phyloP scores from a whole-genome alignment of 768 basidiomycete species.

The Hericium erinaceus region DNA sequence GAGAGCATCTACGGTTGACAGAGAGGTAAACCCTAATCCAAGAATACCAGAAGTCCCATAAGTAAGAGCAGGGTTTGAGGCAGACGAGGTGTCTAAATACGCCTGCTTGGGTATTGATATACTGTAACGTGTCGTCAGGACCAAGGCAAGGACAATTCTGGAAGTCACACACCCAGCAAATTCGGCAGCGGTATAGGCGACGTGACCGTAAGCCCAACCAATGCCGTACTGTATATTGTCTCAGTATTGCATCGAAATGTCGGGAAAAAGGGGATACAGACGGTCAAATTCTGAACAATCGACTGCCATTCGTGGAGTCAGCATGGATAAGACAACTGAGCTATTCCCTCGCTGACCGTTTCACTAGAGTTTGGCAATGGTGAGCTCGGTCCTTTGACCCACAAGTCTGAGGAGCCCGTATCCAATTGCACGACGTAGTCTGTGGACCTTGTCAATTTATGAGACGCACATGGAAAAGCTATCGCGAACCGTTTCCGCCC shows the following conservation, averaged over 20 bases:
- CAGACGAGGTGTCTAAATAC: slow-evolving; percentile 51
- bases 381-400: slow-evolving; percentile 42
- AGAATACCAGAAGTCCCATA: slow-evolving; percentile 67
- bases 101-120: slow-evolving; percentile 62
- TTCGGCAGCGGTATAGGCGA: slow-evolving; percentile 51
- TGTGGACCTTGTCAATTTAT: slow-evolving; percentile 19
- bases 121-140: slow-evolving; percentile 24
- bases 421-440: slow-evolving; percentile 73
- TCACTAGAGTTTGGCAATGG: slow-evolving; percentile 39
- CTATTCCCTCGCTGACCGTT: slow-evolving; percentile 32
- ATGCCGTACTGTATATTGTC: slow-evolving; percentile 53
- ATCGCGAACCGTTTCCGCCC: slow-evolving; percentile 45
- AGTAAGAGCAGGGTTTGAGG: slow-evolving; percentile 62
- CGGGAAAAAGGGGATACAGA: background rate
- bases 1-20: slow-evolving; percentile 60
- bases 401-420: slow-evolving; percentile 80
- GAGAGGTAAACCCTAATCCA: slow-evolving; percentile 69
- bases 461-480: background rate
- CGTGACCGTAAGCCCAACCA: slow-evolving; percentile 64
- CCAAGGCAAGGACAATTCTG: background rate
- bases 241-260: background rate
- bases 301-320: slow-evolving; percentile 8
- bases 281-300: slow-evolving; percentile 16
- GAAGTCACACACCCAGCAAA: slow-evolving; percentile 55
- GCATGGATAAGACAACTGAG: too few relatives aligned